Percentiles rank a stretch among this genome's conserved stretches.
Conservation (phyloP, 345 rosid species). For the Mangifera indica region DNA sequence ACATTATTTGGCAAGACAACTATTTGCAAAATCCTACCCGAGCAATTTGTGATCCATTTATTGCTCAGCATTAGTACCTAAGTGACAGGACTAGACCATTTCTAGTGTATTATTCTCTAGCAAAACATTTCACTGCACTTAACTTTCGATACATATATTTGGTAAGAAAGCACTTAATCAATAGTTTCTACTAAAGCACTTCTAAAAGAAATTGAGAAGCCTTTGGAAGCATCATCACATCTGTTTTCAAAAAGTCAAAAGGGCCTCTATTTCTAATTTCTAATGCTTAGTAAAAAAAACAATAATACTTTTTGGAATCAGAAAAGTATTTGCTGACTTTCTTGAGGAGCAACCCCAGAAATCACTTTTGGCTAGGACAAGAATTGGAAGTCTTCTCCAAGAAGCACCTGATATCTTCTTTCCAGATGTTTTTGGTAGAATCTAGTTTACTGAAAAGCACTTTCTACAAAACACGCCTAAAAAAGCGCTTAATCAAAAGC, state of each 20-base stretch:
- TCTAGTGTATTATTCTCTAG: neutral
- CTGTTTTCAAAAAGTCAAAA: neutral
- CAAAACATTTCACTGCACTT: neutral
- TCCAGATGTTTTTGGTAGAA: too few relatives aligned
- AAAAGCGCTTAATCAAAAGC: too few relatives aligned
- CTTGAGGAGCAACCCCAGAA: neutral
- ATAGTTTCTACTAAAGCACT: neutral
- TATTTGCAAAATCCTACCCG: neutral
- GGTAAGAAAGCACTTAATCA: neutral
- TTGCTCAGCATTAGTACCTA: neutral
- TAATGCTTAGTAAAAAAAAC: neutral
- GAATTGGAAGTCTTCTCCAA: too few relatives aligned
- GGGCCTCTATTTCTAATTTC: neutral
- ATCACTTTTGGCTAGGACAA: too few relatives aligned
- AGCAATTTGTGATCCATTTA: conserved; percentile 3
- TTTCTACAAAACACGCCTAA: too few relatives aligned
- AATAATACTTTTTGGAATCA: neutral
- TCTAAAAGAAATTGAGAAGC: neutral
- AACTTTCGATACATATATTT: neutral
- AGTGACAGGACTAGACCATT: neutral
- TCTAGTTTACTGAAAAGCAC: too few relatives aligned
- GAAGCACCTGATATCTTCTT: too few relatives aligned
- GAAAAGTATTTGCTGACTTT: neutral
- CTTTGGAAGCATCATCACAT: neutral
- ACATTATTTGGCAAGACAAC: neutral